These are phyloP conservation scores for Annulohypoxylon truncatum DNA, from an alignment of 2,329 filamentous ascomycete species.

Conservation along the genomic window DNA sequence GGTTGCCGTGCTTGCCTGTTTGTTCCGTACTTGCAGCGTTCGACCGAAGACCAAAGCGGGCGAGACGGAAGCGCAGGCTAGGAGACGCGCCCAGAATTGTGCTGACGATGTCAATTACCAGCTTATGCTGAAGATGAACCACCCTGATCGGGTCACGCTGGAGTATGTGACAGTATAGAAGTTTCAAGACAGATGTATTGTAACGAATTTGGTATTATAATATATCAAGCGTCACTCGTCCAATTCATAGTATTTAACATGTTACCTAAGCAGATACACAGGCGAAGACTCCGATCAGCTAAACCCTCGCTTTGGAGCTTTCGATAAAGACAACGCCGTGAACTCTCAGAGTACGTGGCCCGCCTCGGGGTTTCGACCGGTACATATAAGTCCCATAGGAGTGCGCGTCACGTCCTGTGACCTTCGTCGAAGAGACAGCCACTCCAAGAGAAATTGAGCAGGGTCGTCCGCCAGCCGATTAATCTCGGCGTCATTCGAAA, in stretches of 20 bases:
- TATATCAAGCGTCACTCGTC: no score
- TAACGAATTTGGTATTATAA: no score
- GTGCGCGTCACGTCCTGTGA: slow-evolving; percentile 69
- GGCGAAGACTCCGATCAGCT: no score
- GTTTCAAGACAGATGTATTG: no score
- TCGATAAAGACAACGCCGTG: not conserved
- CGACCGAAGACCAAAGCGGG: no score
- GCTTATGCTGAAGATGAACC: not conserved
- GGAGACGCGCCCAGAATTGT: no score
- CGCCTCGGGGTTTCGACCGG: slow-evolving; percentile 50
- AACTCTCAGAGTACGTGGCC: not conserved
- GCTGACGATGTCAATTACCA: not conserved
- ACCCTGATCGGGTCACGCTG: not conserved
- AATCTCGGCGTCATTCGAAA: not conserved
- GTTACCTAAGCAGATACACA: no score
- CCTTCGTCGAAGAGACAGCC: slow-evolving; percentile 65
- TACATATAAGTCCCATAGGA: slow-evolving; percentile 68
- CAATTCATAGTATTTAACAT: no score
- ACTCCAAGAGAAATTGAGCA: slow-evolving; percentile 65
- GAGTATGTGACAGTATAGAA: no score
- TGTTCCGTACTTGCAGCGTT: no score
- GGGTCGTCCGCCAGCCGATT: slow-evolving; percentile 40
- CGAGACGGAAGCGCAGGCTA: no score
- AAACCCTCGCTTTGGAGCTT: no score
- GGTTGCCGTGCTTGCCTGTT: not conserved